Base-by-base conservation (phyloP, 345 rosid species). In the Raphanus sativus region DNA sequence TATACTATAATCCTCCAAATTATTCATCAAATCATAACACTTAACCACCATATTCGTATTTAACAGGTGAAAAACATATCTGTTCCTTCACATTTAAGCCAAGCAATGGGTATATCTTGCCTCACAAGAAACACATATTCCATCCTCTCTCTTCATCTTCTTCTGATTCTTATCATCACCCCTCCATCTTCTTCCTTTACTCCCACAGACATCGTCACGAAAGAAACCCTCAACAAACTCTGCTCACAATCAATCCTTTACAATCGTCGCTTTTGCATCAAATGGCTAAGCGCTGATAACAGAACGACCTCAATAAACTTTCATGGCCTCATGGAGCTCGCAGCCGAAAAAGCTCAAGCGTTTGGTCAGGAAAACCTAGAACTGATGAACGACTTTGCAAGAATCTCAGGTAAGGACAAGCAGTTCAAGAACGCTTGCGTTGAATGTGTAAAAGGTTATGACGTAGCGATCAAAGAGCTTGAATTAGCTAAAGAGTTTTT, bases 121-220 rank as follows among this genome's bases (percentile, higher is more conserved):
- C 11, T 9, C 15, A 66, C 78, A 75, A 66, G 72, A 66, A 75
- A 65, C 72, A 8, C 5, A 12, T 26, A 26, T 17, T 15, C 33
- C 8, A 26, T 66, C 59, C 45, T 75, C 30, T 3, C 65, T 15
- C 56, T 65, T 56, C 34, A n/a, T 2, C 9, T 73, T 34, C 63
- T 74, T 63, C 36, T 73, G 8, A 56, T 56, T 66, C 66, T 75
- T 1, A 34, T 75, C 59, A 38, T 64, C 42, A 66, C 42, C 25
- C 72, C 72, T 26, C 66, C 72, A 1, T 55, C 71, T 1, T 75
- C 45, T 12, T 75, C 71, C 13, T 55, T 56, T 21, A 9, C 78
- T 48, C 24, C 66, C 56, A 55, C n/a, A 28, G 78, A 75, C 24
- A 66, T 66, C n/a, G 78, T 75, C 58, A 65, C 78, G 29, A 66